Conservation (phyloP, 2,329 filamentous ascomycete species). For the Aspergillus sp. region DNA sequence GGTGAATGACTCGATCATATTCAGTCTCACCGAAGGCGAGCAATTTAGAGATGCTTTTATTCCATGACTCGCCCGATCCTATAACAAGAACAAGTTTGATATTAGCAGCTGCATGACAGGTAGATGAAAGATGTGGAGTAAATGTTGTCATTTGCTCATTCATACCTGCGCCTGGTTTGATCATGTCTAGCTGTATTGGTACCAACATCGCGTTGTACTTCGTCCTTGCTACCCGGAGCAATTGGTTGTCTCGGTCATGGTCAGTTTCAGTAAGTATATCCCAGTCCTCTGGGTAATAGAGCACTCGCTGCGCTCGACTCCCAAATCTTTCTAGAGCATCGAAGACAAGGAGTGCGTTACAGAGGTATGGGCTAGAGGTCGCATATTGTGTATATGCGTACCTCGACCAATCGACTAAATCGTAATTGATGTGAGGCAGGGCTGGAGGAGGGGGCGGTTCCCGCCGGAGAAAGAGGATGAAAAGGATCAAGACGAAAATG, state of each 20-base stretch:
- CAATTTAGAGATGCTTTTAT: conserved; percentile 66
- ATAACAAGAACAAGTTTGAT: background rate
- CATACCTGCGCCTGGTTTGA: conserved; percentile 28
- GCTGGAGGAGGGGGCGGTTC: conserved; percentile 18
- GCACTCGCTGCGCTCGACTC: conserved; percentile 40
- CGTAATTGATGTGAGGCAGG: conserved; percentile 30
- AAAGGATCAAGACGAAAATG: conserved; percentile 24
- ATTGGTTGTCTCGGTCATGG: conserved; percentile 41
- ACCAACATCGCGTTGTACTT: conserved; percentile 52
- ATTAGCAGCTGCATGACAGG: background rate
- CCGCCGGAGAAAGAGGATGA: conserved; percentile 27
- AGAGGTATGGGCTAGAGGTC: conserved; percentile 42
- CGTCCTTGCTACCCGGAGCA: conserved; percentile 51
- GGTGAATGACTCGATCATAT: conserved; percentile 58
- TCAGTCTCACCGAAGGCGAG: conserved; percentile 67
- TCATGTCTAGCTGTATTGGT: conserved; percentile 45
- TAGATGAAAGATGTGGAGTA: background rate
- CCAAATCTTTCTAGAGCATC: conserved; percentile 40
- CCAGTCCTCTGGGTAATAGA: conserved; percentile 45
- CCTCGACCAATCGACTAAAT: conserved; percentile 41
- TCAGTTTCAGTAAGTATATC: conserved; percentile 32
- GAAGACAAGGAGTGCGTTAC: conserved; percentile 45
- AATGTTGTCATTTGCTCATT: background rate
- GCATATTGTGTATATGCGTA: conserved; percentile 47
- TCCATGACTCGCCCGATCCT: conserved; percentile 54